Base-by-base conservation (phyloP, 2,329 filamentous ascomycete species). In the Epichloe aotearoae region DNA sequence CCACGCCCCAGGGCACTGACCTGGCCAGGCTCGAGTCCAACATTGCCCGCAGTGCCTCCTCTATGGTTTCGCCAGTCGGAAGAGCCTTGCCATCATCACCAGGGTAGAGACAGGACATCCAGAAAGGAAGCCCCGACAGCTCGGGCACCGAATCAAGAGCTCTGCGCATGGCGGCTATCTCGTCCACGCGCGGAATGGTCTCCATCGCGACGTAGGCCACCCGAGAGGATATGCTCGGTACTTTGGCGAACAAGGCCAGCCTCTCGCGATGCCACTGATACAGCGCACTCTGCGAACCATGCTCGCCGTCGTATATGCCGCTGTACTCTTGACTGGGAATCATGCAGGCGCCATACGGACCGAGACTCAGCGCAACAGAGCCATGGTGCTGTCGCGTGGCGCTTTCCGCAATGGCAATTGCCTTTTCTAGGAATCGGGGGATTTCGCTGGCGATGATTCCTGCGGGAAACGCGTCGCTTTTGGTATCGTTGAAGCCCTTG, bases 281-380 rank as follows among this genome's bases (percentile, higher is more conserved):
- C 45, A 86, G 64, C 5, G 67, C 62, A 4, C 69, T 65, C 37
- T 68, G 62, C 1, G 64, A 66, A 43, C 68, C 57, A 55, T 79
- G 75, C 12, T 61, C 66, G 0, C 59, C 63, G 53, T 82, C 78
- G 57, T 86, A 86, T 2, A 62, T 58, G 2, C 80, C 83, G 39
- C 70, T 77, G 60, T 85, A 86, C 61, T 86, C 83, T 55, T 82
- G 76, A 30, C 77, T 74, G 1, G 83, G 83, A 17, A 75, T 64
- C 78, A 84, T 83, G 54, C 73, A 78, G 2, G 83, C 82, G 15
- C 83, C 83, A 53, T 85, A 85, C 0, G 83, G 79, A 0, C 83
- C 83, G 5, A 84, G 61, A 57, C 79, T 79, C 45, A 86, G 62
- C 12, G 81, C 81, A 15, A 82, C 62, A 17, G 57, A 61, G 10